These are phyloP conservation scores for Plectosphaerella sp. DNA, from an alignment of 2,329 filamentous ascomycete genomes.

Conservation along the genomic window DNA sequence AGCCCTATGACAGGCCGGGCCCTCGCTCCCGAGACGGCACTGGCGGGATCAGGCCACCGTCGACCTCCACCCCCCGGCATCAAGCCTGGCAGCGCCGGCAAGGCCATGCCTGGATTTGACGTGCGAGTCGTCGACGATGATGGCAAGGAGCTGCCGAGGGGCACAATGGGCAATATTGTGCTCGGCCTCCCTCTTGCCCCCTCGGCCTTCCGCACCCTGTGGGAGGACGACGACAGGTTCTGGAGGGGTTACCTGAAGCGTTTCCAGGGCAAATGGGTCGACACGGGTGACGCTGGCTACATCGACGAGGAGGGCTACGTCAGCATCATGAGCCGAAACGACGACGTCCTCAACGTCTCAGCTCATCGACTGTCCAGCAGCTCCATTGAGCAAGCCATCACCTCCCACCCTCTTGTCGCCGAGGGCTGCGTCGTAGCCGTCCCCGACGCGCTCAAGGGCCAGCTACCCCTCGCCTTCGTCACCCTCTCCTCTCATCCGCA, in stretches of 20 bases:
- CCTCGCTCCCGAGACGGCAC: constrained; percentile 19
- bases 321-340: constrained; percentile 60
- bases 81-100: constrained; percentile 83
- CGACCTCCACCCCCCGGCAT: constrained; percentile 45
- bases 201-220: constrained; percentile 80
- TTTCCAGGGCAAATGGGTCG: constrained; percentile 78
- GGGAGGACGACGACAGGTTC: constrained; percentile 81
- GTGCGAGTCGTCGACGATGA: constrained; percentile 79
- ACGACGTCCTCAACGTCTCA: constrained; percentile 95
- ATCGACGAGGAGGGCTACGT: constrained; percentile 71
- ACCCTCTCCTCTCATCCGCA: constrained; percentile 44
- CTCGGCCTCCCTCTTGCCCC: constrained; percentile 77
- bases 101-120: constrained; percentile 88
- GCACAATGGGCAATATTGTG: constrained; percentile 88
- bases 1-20: constrained; percentile 55
- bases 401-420: constrained; percentile 71
- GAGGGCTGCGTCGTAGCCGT: constrained; percentile 86
- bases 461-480: constrained; percentile 87
- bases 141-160: constrained; percentile 65
- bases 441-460: constrained; percentile 81
- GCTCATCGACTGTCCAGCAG: constrained; percentile 87
- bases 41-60: constrained; percentile 13
- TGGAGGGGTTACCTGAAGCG: constrained; percentile 80
- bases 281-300: constrained; percentile 87
- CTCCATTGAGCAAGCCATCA: constrained; percentile 85